These are phyloP conservation scores for Klebsormidium nitens DNA, from an alignment of 139 green algal genomes.

Conservation along the genomic window DNA sequence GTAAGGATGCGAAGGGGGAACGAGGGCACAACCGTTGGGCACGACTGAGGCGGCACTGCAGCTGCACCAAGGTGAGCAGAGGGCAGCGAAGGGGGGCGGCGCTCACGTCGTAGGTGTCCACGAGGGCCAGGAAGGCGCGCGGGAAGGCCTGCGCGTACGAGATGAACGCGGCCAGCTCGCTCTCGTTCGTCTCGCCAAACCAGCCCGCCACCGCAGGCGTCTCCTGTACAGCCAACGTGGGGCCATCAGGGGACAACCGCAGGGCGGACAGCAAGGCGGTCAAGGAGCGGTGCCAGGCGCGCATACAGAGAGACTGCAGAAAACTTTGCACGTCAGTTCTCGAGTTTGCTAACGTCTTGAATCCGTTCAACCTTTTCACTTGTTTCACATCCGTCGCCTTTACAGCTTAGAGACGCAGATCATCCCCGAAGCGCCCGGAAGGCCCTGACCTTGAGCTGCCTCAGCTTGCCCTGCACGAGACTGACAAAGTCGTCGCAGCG, in stretches of 20 bases:
- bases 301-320: too few species aligned
- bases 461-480: slow-evolving; percentile 3
- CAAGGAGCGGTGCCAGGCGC: background rate
- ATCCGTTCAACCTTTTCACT: too few species aligned
- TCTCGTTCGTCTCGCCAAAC: slow-evolving; percentile 40
- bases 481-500: slow-evolving; percentile 25
- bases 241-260: background rate
- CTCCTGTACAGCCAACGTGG: background rate
- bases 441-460: slow-evolving; percentile 7
- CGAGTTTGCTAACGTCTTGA: too few species aligned
- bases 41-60: too few species aligned
- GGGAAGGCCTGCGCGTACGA: slow-evolving; percentile 47
- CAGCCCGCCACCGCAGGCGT: background rate
- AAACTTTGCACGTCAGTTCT: too few species aligned
- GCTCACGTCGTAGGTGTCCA: slow-evolving; percentile 48
- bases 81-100: too few species aligned
- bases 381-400: too few species aligned
- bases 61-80: too few species aligned
- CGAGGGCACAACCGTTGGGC: too few species aligned
- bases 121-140: slow-evolving; percentile 38
- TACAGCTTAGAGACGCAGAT: too few species aligned
- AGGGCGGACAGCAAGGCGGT: background rate
- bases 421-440: too few species aligned
- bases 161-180: slow-evolving; percentile 42
- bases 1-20: too few species aligned